Conservation (phyloP, 495 filamentous ascomycete species). For the Lophiotrema nucula region DNA sequence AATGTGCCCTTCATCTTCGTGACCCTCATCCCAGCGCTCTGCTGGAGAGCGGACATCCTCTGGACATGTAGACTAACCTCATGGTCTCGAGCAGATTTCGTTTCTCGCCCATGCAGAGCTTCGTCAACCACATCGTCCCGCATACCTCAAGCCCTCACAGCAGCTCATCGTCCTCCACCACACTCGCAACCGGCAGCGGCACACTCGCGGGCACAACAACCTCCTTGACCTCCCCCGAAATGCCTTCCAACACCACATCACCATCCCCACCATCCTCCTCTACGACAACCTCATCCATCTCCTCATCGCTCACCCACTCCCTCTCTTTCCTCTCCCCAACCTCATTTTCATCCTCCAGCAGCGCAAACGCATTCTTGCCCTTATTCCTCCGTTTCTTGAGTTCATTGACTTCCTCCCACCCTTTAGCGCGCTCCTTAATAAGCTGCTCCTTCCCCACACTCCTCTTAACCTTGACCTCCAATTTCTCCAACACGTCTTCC, state of each 20-base stretch:
- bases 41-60: too few species aligned
- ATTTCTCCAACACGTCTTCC: constrained; percentile 66
- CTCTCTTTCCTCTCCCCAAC: constrained; percentile 22
- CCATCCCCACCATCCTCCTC: background rate
- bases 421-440: constrained; percentile 48
- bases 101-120: too few species aligned
- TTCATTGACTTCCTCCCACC: constrained; percentile 37
- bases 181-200: constrained; percentile 24
- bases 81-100: too few species aligned
- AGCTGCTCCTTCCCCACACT: constrained; percentile 60
- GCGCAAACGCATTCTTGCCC: constrained; percentile 20
- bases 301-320: constrained; percentile 43
- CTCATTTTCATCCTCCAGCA: constrained; percentile 17
- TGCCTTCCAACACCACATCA: constrained; percentile 1
- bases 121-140: too few species aligned
- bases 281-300: constrained; percentile 39
- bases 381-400: constrained; percentile 16
- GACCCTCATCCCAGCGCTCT: too few species aligned
- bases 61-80: too few species aligned
- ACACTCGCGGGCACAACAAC: constrained; percentile 13
- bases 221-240: constrained; percentile 8
- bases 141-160: constrained; percentile 3
- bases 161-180: constrained; percentile 29
- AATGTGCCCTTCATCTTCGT: too few species aligned
- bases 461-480: constrained; percentile 66